phyloP scores from a whole-genome alignment of 306 rosid genomes.

The Acacia melanoxylon region DNA sequence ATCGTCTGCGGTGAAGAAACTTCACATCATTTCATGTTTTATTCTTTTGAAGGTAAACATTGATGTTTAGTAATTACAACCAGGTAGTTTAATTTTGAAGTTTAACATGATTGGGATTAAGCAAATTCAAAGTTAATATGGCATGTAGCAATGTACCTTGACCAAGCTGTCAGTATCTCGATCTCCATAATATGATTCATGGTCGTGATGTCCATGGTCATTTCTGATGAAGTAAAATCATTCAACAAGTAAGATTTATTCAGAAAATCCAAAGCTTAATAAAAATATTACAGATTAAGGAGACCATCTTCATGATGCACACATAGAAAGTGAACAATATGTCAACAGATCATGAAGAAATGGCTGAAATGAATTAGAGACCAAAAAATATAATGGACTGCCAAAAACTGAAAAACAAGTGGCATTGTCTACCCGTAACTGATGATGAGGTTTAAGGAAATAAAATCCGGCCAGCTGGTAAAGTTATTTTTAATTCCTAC shows the following conservation, averaged over 20 bases:
- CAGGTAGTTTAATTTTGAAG: slow-evolving; percentile 11
- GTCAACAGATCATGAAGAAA: slow-evolving; percentile 14
- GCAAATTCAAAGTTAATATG: slow-evolving; percentile 25
- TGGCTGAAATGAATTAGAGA: slow-evolving; percentile 3
- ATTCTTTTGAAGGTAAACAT: slow-evolving; percentile 27
- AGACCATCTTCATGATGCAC: background rate
- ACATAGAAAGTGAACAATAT: background rate
- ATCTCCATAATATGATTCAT: slow-evolving; percentile 93
- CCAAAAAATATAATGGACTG: slow-evolving; percentile 3
- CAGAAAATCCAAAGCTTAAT: slow-evolving; percentile 17
- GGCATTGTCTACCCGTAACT: slow-evolving; percentile 9
- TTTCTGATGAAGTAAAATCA: slow-evolving; percentile 54
- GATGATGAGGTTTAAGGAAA: slow-evolving; percentile 14
- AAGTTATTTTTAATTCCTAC: slow-evolving; percentile 16
- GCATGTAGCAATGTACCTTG: slow-evolving; percentile 73
- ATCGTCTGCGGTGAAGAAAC: slow-evolving; percentile 55
- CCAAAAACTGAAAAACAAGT: slow-evolving; percentile 24
- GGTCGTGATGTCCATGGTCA: slow-evolving; percentile 94
- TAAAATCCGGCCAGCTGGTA: slow-evolving; percentile 19
- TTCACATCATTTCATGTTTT: slow-evolving; percentile 32
- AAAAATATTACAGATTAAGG: slow-evolving; percentile 7
- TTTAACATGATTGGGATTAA: slow-evolving; percentile 24
- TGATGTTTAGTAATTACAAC: slow-evolving; percentile 10
- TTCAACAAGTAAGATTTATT: slow-evolving; percentile 21
- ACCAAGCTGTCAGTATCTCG: slow-evolving; percentile 90